Percentiles rank a stretch among this genome's conserved stretches.
These are phyloP conservation scores for Nicotiana tabacum DNA, from an alignment of 257 asterid species.

Conservation along the genomic window DNA sequence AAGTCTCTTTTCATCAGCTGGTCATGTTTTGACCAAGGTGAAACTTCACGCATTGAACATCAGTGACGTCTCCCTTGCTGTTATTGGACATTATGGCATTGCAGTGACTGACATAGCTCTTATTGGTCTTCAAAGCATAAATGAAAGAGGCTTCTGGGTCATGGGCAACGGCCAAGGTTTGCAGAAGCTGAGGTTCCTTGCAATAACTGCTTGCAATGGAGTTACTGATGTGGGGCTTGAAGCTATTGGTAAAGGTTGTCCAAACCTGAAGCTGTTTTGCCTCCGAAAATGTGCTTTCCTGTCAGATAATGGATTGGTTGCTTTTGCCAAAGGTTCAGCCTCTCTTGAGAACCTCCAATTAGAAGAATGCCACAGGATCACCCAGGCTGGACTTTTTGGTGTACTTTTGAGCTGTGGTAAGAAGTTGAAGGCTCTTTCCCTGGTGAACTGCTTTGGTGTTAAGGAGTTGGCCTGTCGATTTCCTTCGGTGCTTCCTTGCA, in stretches of 20 bases:
- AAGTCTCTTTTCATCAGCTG: conserved; percentile 61
- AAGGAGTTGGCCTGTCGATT: conserved; percentile 36
- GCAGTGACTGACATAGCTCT: conserved; percentile 57
- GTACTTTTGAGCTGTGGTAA: conserved; percentile 48
- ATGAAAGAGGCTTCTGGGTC: conserved; percentile 95
- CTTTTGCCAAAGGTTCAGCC: conserved; percentile 49
- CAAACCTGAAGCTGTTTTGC: conserved; percentile 47
- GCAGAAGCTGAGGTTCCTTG: conserved; percentile 59
- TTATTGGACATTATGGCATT: conserved; percentile 75
- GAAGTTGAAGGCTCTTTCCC: conserved; percentile 53
- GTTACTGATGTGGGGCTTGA: conserved; percentile 66
- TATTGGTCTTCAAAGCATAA: conserved; percentile 52
- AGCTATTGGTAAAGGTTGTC: conserved; percentile 64
- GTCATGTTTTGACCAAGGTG: conserved; percentile 48
- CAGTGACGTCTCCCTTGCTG: conserved; percentile 79
- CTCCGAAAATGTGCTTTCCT: conserved; percentile 50
- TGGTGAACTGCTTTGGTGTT: conserved; percentile 69
- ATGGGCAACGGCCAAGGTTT: conserved; percentile 85
- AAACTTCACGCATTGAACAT: conserved; percentile 56
- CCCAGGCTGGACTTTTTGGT: conserved; percentile 65
- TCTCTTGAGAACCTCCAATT: conserved; percentile 60
- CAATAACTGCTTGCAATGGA: conserved; percentile 63
- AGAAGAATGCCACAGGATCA: conserved; percentile 72
- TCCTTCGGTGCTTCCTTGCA: conserved; percentile 35
- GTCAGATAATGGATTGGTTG: conserved; percentile 69